These are phyloP conservation scores for Geranium rotundifolium DNA, from an alignment of 345 rosid genomes.

Conservation along the genomic window DNA sequence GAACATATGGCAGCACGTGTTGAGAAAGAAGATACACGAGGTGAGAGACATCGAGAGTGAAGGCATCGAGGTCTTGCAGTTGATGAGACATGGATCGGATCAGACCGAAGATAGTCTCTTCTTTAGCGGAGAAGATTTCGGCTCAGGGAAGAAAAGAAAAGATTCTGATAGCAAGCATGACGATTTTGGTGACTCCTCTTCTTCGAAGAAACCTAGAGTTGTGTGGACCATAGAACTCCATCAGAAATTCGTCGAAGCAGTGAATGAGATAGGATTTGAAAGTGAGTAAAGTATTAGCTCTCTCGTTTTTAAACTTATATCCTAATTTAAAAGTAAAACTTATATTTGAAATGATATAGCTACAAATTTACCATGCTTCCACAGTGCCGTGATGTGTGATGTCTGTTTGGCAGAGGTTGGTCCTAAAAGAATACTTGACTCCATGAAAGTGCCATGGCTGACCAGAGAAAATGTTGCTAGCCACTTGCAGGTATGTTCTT, in stretches of 20 bases:
- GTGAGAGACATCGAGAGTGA: conserved; percentile 63
- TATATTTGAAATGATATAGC: conserved; percentile 11
- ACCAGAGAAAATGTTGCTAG: conserved; percentile 94
- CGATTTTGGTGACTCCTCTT: conserved; percentile 35
- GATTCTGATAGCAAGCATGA: conserved; percentile 49
- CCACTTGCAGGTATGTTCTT: conserved; percentile 67
- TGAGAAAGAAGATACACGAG: conserved; percentile 73
- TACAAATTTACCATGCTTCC: conserved; percentile 13
- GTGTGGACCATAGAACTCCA: conserved; percentile 91
- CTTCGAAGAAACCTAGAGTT: conserved; percentile 80
- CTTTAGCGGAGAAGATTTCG: conserved; percentile 49
- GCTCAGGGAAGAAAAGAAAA: conserved; percentile 47
- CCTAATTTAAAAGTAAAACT: too few species aligned
- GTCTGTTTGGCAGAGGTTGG: conserved; percentile 78
- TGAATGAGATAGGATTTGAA: conserved; percentile 82
- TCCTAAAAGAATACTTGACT: conserved; percentile 86
- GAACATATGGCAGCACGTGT: conserved; percentile 96
- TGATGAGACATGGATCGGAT: conserved; percentile 39
- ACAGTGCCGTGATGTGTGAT: conserved; percentile 19
- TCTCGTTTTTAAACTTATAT: conserved; percentile 2
- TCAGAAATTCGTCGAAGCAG: conserved; percentile 93
- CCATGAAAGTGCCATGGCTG: conserved; percentile 95
- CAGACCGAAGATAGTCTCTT: conserved; percentile 36
- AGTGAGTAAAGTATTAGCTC: conserved; percentile 45
- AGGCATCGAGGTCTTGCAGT: conserved; percentile 39